Evolutionary conservation across 2,329 filamentous ascomycete species (phyloP).

Genomic region (Cordyceps cicadae): DNA sequence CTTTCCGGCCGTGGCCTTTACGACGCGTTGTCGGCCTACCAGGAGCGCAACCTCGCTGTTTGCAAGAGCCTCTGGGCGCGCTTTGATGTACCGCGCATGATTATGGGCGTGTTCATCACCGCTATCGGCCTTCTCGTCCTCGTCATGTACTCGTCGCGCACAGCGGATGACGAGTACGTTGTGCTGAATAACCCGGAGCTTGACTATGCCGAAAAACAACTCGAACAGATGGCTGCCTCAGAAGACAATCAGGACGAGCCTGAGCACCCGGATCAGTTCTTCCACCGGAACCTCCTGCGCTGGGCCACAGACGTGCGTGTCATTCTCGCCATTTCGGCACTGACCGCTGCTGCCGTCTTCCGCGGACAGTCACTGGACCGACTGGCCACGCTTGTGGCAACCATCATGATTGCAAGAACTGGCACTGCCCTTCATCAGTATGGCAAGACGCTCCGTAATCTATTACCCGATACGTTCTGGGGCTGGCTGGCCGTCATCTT

Average conservation of each 20-base stretch:
- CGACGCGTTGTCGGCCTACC: conserved; percentile 61
- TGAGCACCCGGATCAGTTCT: conserved; percentile 30
- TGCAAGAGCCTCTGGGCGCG: conserved; percentile 85
- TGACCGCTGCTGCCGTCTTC: conserved; percentile 24
- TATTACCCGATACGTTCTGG: conserved; percentile 72
- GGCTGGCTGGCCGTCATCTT: conserved; percentile 78
- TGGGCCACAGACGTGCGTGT: conserved; percentile 29
- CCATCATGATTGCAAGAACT: conserved; percentile 33
- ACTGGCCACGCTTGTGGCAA: conserved; percentile 31
- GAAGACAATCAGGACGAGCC: conserved; percentile 30
- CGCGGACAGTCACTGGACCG: conserved; percentile 25
- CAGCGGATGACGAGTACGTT: conserved; percentile 46
- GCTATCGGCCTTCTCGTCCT: conserved; percentile 59
- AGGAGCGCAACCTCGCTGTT: conserved; percentile 65
- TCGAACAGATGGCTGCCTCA: conserved; percentile 34
- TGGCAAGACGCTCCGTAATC: conserved; percentile 37
- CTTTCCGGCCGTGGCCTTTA: conserved; percentile 35
- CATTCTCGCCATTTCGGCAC: conserved; percentile 22
- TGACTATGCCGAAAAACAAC: conserved; percentile 49
- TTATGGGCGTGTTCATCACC: conserved; percentile 66
- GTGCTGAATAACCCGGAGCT: conserved; percentile 49
- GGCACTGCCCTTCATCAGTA: conserved; percentile 33
- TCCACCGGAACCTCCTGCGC: conserved; percentile 26
- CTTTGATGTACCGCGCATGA: conserved; percentile 83
- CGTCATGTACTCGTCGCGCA: conserved; percentile 60